phyloP scores from a whole-genome alignment of 177 flowering plant genomes.

The Vitis hybrid region DNA sequence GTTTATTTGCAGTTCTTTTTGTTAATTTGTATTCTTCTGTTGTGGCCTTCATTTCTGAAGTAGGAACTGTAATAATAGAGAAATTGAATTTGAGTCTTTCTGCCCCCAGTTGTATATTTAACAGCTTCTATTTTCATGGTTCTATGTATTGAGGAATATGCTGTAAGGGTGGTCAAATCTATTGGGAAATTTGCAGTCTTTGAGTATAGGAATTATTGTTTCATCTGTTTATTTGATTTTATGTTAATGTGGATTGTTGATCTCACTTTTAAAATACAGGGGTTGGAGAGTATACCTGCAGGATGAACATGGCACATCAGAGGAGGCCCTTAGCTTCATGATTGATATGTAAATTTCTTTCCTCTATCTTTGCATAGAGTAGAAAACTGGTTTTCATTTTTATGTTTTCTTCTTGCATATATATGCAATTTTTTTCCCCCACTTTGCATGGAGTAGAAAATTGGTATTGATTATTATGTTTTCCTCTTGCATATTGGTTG shows the following conservation, averaged over 20 bases:
- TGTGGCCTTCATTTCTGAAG: no score
- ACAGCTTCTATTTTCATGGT: no score
- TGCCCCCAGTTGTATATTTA: no score
- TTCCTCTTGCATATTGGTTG: neutral
- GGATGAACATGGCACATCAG: conserved; percentile 84
- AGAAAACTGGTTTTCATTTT: neutral
- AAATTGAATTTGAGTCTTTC: no score
- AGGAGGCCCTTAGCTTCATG: conserved; percentile 60
- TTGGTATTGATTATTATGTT: neutral
- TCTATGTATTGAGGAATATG: no score
- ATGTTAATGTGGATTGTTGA: neutral
- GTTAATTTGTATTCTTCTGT: no score
- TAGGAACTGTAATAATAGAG: no score
- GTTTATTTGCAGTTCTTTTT: neutral
- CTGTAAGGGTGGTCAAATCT: no score
- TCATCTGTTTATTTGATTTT: neutral
- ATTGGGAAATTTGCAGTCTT: no score
- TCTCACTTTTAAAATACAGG: conserved; percentile 31
- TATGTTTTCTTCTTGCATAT: neutral
- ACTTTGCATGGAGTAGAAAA: neutral
- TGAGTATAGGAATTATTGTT: no score
- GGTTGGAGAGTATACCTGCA: conserved; percentile 94
- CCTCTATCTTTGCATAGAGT: neutral
- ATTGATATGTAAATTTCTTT: conserved; percentile 47
- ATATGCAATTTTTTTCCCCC: neutral